Percentiles rank a stretch among this genome's conserved stretches.
Evolutionary conservation across 2,329 filamentous ascomycete genomes (phyloP).

Genomic region (Hypoxylon sp.): DNA sequence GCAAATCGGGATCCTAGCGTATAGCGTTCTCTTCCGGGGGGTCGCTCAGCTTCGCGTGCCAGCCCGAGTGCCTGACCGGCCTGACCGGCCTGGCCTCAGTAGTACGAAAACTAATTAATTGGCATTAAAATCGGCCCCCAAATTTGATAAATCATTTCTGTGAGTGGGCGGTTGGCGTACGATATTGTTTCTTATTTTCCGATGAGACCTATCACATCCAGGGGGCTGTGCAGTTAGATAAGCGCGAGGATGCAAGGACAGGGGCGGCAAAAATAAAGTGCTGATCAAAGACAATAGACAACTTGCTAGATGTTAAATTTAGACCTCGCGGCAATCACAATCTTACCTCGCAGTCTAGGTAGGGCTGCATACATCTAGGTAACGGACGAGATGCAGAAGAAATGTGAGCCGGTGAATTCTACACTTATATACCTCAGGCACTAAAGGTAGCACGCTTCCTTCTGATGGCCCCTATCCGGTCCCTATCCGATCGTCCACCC

Average conservation of each 20-base stretch:
- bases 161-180: conserved; percentile 4
- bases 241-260: conserved; percentile 28
- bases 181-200: conserved; percentile 26
- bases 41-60: conserved; percentile 23
- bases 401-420: background rate
- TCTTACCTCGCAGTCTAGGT: no score
- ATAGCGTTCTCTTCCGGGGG: conserved; percentile 23
- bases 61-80: conserved; percentile 16
- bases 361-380: conserved; percentile 10
- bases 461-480: background rate
- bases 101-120: conserved; percentile 17
- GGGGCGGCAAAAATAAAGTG: conserved; percentile 28
- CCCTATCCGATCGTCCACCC: background rate
- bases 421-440: background rate
- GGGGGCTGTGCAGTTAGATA: conserved; percentile 3
- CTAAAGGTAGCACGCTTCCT: no score
- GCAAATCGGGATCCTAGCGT: conserved; percentile 17
- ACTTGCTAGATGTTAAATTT: conserved; percentile 37
- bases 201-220: conserved; percentile 24
- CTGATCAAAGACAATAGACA: conserved; percentile 9
- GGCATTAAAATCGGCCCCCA: conserved; percentile 5
- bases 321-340: conserved; percentile 40
- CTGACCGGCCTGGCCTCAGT: background rate
- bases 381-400: background rate
- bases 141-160: background rate